Evolutionary conservation across 73 alveolate genomes (phyloP).

Genomic region (Durusdinium trenchii): DNA sequence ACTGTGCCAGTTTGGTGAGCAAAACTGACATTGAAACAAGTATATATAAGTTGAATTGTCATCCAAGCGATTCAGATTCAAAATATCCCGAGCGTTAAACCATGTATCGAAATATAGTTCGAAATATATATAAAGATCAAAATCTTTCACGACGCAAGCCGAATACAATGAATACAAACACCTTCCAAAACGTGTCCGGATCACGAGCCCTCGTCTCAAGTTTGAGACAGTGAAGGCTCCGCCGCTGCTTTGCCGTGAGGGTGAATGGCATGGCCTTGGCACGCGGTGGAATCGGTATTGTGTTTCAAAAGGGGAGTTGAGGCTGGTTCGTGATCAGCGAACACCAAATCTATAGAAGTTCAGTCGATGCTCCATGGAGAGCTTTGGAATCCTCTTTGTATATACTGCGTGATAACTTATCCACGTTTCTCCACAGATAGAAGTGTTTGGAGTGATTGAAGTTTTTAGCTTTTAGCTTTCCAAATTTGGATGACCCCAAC

Average conservation of each 20-base stretch:
- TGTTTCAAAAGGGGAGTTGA: not conserved
- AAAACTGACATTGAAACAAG: not conserved
- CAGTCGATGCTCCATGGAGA: not conserved
- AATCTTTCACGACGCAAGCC: not conserved
- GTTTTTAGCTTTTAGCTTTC: too few relatives aligned
- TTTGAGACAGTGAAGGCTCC: not conserved
- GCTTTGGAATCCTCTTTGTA: not conserved
- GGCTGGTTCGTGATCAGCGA: not conserved
- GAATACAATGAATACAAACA: not conserved
- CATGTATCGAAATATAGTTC: not conserved
- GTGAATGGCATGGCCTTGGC: slow-evolving; percentile 41
- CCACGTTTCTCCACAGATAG: not conserved
- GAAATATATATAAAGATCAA: not conserved
- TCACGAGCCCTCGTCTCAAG: not conserved
- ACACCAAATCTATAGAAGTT: not conserved
- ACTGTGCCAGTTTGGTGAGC: not conserved
- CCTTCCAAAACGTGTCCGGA: not conserved
- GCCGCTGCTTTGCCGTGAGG: not conserved
- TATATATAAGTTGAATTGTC: not conserved
- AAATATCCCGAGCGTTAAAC: not conserved
- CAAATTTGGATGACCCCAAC: too few relatives aligned
- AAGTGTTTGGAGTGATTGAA: not conserved
- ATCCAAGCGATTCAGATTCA: not conserved
- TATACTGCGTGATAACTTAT: not conserved
- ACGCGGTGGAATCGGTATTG: not conserved